Base-by-base conservation (phyloP, 2,329 filamentous ascomycete genomes). In the Fusarium sp. region DNA sequence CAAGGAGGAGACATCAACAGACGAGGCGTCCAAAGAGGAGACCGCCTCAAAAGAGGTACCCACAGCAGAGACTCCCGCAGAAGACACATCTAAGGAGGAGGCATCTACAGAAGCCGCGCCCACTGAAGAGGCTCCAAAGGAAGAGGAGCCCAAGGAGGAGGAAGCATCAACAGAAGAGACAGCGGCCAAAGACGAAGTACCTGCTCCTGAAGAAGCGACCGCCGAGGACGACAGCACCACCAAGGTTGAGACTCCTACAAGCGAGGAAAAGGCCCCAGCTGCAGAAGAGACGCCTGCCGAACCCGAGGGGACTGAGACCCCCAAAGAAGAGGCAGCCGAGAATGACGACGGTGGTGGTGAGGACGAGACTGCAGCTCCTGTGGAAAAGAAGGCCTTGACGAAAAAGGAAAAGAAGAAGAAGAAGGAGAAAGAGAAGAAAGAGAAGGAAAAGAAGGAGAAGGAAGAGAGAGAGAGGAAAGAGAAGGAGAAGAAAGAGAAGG, bases 381-480 rank as follows among this genome's bases (percentile, higher is more conserved):
- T 51, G 40, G 62, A 64, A 35, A 62, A 53, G 17, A 78, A 75
- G 57, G 6, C 56, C 44, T 72, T 68, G 49, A 63, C n/a, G n/a
- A 79, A 77, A 31, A 51, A 51, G 27, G 46, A 51, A 14, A 51
- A 51, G 46, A 51, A 65, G 36, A 62, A 56, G 14, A 78, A 75
- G 59, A 12, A 44, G 42, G 70, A 67, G 44, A 62, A 22, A 17
- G 78, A 77, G 62, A 60, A 56, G 14, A 77, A 74, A 57, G 9
- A 53, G 42, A 70, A 67, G 40, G 59, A 22, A n/a, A 78, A 77
- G 62, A 76, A 60, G 22, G 46, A 64, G 44, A 61, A 73, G 87
- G 88, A 89, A 55, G 92, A 91, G 27, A 51, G n/a, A 27, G 27
- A 51, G 27, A 31, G 64, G 44, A 58, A 22, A 17, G 77, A 77